Evolutionary conservation across 495 filamentous ascomycete species (phyloP), one percentile per base, ranked within the genome.

Genomic region (Aspergillus incahuasiensis): DNA sequence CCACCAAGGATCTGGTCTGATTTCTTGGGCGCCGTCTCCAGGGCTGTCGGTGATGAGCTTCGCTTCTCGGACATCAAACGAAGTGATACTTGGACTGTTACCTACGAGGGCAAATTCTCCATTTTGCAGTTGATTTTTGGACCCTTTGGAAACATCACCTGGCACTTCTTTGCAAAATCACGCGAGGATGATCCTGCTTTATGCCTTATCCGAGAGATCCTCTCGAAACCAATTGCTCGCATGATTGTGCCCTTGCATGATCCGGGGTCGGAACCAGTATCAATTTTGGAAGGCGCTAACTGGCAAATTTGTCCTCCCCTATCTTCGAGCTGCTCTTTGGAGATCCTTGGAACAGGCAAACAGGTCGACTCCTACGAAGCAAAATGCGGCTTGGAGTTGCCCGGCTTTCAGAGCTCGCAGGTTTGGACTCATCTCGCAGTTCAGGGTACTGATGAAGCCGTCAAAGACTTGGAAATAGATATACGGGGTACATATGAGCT

Each of bases 401-500:
- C 52, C 32, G 48, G 57, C 15, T 75, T 57, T 47, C 58, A 43
- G n/a, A 48, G 70, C 3, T 63, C 73, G 30, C 67, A 68, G 22
- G 70, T 80, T 25, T 79, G 74, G 71, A 63, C 66, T 35, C 51
- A 66, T 12, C 57, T 80, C 7, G 52, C 57, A 0, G 59, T 82
- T 43, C 51, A 62, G 19, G 61, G 67, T 47, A 46, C 61, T 0
- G 63, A 72, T 52, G 42, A 67, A 4, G 52, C 68, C 21, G 55
- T 64, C 9, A 34, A 62, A 28, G 57, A 48, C 16, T 63, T 81
- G 18, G 74, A 75, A 20, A 20, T 58, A 0, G 72, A 82, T 45
- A 63, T 90, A 18, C 57, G 56, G 3, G 88, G 88, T 1, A 62
- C 52, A 0, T 92, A 90, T 63, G 39, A 69, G 1, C 71, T 78